Evolutionary conservation across 306 rosid genomes (phyloP).

Genomic region (Begonia fuchsioides): DNA sequence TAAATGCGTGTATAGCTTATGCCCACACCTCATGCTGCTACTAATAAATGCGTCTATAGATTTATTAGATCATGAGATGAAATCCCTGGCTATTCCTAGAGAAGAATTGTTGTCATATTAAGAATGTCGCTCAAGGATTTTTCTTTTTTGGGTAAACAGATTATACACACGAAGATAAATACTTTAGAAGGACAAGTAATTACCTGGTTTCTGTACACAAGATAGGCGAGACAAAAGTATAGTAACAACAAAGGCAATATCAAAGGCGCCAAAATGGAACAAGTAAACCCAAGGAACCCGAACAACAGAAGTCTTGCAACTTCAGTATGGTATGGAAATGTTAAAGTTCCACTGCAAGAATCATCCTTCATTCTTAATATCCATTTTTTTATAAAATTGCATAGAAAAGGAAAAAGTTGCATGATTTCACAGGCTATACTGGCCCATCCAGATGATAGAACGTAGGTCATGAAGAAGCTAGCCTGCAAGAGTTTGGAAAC

Average conservation of each 20-base stretch:
- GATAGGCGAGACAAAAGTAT: constrained; percentile 71
- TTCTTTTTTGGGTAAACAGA: too few relatives aligned
- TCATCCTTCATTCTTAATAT: constrained; percentile 36
- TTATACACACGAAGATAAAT: too few relatives aligned
- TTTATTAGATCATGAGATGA: too few relatives aligned
- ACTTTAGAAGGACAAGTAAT: constrained; percentile 7
- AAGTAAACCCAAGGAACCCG: constrained; percentile 77
- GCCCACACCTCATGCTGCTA: too few relatives aligned
- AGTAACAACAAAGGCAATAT: constrained; percentile 73
- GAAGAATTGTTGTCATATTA: too few relatives aligned
- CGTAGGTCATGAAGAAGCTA: constrained; percentile 76
- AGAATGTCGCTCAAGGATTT: too few relatives aligned
- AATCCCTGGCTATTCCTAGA: too few relatives aligned
- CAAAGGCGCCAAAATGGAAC: constrained; percentile 73
- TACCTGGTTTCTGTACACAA: constrained; percentile 87
- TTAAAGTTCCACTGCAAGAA: constrained; percentile 14
- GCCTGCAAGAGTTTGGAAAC: constrained; percentile 31
- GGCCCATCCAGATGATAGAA: constrained; percentile 94
- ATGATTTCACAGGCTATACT: constrained; percentile 74
- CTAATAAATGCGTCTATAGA: too few relatives aligned
- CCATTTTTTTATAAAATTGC: constrained; percentile 33
- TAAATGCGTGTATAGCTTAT: too few relatives aligned
- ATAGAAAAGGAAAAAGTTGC: constrained; percentile 51
- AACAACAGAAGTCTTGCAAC: constrained; percentile 73
- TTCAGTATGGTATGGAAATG: constrained; percentile 91